Percentiles rank a stretch among this genome's conserved stretches.
Evolutionary conservation across 495 filamentous ascomycete species (phyloP).

Genomic region (Aspergillus diversus): DNA sequence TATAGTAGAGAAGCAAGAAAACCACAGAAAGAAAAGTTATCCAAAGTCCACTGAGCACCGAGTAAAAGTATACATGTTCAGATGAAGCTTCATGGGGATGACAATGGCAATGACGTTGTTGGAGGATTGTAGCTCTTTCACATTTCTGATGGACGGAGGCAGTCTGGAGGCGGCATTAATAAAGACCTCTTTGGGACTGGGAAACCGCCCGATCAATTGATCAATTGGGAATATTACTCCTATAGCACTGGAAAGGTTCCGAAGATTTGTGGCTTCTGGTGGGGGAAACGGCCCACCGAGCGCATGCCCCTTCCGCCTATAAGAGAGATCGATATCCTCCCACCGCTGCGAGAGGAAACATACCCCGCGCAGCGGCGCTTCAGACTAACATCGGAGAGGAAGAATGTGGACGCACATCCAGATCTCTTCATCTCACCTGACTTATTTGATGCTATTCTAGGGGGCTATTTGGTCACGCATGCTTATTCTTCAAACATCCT

Average conservation of each 20-base stretch:
- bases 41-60: slow-evolving; percentile 25
- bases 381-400: too few species aligned
- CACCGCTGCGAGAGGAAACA: too few species aligned
- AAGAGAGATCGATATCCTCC: background rate
- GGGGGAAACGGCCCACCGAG: background rate
- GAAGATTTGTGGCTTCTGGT: background rate
- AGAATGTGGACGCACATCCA: too few species aligned
- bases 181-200: background rate
- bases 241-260: background rate
- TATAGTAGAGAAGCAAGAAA: background rate
- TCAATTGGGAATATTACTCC: background rate
- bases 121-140: background rate
- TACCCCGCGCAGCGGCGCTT: too few species aligned
- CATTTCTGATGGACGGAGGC: background rate
- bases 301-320: background rate
- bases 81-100: slow-evolving; percentile 14
- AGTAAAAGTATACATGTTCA: slow-evolving; percentile 19
- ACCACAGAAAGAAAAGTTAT: slow-evolving; percentile 14
- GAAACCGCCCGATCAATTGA: background rate
- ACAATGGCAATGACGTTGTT: slow-evolving; percentile 13
- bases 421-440: too few species aligned
- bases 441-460: too few species aligned
- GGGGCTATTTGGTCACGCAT: too few species aligned
- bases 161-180: background rate
- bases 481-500: too few species aligned